Conservation (phyloP, 257 asterid genomes). For the Petrea volubilis region DNA sequence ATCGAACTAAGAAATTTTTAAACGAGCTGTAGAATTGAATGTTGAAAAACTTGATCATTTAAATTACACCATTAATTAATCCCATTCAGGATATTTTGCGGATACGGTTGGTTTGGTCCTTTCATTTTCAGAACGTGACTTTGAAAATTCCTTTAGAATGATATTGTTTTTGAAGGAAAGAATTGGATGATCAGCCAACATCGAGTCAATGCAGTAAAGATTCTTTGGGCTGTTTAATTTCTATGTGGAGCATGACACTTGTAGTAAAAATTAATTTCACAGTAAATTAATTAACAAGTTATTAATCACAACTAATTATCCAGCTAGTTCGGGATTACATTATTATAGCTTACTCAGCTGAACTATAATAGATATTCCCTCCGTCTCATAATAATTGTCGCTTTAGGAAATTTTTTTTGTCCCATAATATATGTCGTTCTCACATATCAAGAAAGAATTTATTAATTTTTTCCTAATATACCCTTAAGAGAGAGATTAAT, state of each 20-base stretch:
- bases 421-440: too few relatives aligned
- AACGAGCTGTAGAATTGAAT: neutral
- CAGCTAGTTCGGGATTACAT: too few relatives aligned
- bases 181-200: constrained; percentile 21
- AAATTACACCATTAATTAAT: neutral
- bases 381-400: too few relatives aligned
- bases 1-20: neutral
- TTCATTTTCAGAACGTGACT: constrained; percentile 22
- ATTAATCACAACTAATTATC: too few relatives aligned
- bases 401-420: too few relatives aligned
- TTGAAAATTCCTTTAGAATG: constrained; percentile 20
- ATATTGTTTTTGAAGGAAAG: constrained; percentile 1
- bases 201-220: constrained; percentile 46
- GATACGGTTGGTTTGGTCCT: neutral
- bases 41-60: neutral
- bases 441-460: too few relatives aligned
- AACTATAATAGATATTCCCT: too few relatives aligned
- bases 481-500: too few relatives aligned
- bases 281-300: neutral
- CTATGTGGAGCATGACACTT: neutral
- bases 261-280: too few relatives aligned
- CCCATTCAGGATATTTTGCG: neutral
- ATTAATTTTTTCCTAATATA: too few relatives aligned
- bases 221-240: constrained; percentile 29
- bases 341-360: too few relatives aligned